phyloP scores from a whole-genome alignment of 2,329 filamentous ascomycete genomes.

The Arthrobotrys pseudoclavata region DNA sequence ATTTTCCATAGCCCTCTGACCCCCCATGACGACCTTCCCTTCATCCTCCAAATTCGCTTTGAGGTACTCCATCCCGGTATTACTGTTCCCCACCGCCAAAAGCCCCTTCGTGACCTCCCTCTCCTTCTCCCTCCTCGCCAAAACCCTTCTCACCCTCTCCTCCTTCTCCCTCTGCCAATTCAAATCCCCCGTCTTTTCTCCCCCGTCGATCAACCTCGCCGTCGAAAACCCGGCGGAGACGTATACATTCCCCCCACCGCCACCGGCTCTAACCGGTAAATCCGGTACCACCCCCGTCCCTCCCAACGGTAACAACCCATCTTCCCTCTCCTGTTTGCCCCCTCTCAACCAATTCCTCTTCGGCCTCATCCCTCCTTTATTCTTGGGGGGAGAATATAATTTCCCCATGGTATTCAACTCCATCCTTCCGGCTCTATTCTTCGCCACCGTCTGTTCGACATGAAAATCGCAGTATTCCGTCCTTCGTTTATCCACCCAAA shows the following conservation, averaged over 20 bases:
- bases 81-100: conserved; percentile 61
- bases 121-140: conserved; percentile 79
- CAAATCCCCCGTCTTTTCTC: conserved; percentile 73
- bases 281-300: conserved; percentile 59
- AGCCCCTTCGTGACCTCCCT: conserved; percentile 79
- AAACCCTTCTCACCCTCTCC: conserved; percentile 75
- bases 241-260: conserved; percentile 68
- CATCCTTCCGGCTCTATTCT: conserved; percentile 77
- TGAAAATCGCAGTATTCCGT: conserved; percentile 95
- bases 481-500: conserved; percentile 89
- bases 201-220: conserved; percentile 74
- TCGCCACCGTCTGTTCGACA: conserved; percentile 82
- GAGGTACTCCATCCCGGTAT: conserved; percentile 63
- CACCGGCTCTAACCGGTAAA: conserved; percentile 66
- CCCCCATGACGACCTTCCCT: conserved; percentile 34
- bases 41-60: conserved; percentile 56
- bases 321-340: conserved; percentile 64
- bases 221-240: conserved; percentile 66
- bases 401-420: conserved; percentile 81
- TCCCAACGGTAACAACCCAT: conserved; percentile 64
- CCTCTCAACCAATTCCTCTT: conserved; percentile 67
- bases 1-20: background rate
- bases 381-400: conserved; percentile 66
- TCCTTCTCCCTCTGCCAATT: conserved; percentile 71
- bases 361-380: conserved; percentile 61